Conservation (phyloP, 495 filamentous ascomycete species). For the Aspergillus sclerotioniger region DNA sequence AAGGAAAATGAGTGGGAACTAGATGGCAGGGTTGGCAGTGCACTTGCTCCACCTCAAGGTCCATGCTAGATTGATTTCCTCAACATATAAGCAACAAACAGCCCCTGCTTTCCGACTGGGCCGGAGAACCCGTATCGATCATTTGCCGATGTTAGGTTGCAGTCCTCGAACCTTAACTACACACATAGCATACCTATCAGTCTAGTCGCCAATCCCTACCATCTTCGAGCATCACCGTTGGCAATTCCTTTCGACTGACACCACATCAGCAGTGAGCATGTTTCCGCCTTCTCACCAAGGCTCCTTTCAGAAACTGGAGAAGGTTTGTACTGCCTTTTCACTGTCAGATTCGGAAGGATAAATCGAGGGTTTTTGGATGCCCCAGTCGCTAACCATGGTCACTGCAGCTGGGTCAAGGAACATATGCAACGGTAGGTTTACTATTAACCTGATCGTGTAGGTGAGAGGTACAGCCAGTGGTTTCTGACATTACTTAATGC, state of each 20-base stretch:
- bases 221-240: neutral
- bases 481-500: neutral
- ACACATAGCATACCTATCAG: neutral
- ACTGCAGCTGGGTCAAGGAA: constrained; percentile 84
- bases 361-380: neutral
- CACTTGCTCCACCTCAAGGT: neutral
- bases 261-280: neutral
- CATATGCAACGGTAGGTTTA: constrained; percentile 85
- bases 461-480: neutral
- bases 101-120: neutral
- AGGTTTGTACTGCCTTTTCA: constrained; percentile 40
- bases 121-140: neutral
- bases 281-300: constrained; percentile 21
- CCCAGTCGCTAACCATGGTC: neutral
- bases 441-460: neutral
- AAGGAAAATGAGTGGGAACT: neutral
- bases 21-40: neutral
- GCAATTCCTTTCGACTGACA: neutral
- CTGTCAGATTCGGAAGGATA: neutral
- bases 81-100: neutral
- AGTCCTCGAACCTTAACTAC: neutral
- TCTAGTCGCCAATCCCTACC: neutral
- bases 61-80: neutral
- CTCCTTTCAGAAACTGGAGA: constrained; percentile 98
- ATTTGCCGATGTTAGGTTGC: neutral